A percentile compares a stretch with the other conserved stretches of the same genome.
Conservation (phyloP, 768 basidiomycete species). For the Dictyophora rubrovolvata region DNA sequence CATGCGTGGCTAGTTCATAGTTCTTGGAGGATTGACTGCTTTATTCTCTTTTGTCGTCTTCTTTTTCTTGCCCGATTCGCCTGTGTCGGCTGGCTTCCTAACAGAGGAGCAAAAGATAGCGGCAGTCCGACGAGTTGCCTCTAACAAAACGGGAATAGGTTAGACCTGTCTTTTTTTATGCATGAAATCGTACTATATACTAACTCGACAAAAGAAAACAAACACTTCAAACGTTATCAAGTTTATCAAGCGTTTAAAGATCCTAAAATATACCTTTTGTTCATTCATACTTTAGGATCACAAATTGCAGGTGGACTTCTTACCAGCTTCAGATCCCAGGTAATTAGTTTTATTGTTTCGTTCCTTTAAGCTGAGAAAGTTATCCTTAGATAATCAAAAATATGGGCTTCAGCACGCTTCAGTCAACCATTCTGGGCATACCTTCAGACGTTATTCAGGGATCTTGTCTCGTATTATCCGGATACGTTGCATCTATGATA, state of each 20-base stretch:
- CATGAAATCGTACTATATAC: background rate
- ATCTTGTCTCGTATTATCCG: slow-evolving; percentile 10
- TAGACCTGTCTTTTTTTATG: background rate
- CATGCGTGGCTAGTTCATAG: background rate
- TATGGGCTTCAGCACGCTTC: slow-evolving; percentile 15
- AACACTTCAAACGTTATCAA: slow-evolving; percentile 25
- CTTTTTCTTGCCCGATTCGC: slow-evolving; percentile 26
- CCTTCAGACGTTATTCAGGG: slow-evolving; percentile 14
- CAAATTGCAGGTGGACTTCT: slow-evolving; percentile 18
- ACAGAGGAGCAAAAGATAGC: slow-evolving; percentile 22
- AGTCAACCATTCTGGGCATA: slow-evolving; percentile 18
- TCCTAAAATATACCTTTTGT: slow-evolving; percentile 25
- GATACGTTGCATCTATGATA: slow-evolving; percentile 12
- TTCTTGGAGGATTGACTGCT: slow-evolving; percentile 23
- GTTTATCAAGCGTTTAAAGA: slow-evolving; percentile 21
- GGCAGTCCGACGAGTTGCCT: slow-evolving; percentile 26
- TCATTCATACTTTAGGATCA: slow-evolving; percentile 22
- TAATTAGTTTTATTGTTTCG: background rate
- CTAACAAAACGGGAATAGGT: slow-evolving; percentile 15
- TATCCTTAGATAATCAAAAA: slow-evolving; percentile 14
- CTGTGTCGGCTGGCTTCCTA: slow-evolving; percentile 22
- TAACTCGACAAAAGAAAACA: slow-evolving; percentile 24
- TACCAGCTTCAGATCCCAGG: slow-evolving; percentile 15
- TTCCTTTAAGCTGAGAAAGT: background rate
- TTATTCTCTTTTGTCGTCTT: slow-evolving; percentile 20